A percentile compares a stretch with the other conserved stretches of the same genome.
Evolutionary conservation across 2,329 filamentous ascomycete genomes (phyloP).

Genomic region (Helminthosporium solani): DNA sequence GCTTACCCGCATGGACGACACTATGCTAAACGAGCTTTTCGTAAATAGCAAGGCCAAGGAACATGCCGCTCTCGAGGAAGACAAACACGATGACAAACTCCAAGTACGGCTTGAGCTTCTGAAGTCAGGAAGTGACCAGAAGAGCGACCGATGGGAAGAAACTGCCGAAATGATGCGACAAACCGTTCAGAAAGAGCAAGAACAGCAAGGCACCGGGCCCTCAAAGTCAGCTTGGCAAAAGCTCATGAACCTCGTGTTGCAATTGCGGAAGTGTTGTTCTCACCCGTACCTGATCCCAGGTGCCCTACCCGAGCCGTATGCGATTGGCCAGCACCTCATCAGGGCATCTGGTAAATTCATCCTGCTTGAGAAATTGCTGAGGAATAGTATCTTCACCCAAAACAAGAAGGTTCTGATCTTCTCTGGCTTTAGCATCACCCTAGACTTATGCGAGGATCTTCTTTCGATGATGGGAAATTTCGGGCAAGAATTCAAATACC

Average conservation of each 20-base stretch:
- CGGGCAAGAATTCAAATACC: slow-evolving; percentile 46
- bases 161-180: slow-evolving; percentile 94
- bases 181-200: slow-evolving; percentile 59
- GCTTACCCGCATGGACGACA: slow-evolving; percentile 55
- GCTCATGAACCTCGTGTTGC: slow-evolving; percentile 58
- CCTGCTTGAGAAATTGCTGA: slow-evolving; percentile 54
- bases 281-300: slow-evolving; percentile 56
- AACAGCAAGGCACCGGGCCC: slow-evolving; percentile 34
- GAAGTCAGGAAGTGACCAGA: slow-evolving; percentile 11
- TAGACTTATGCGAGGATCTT: slow-evolving; percentile 56
- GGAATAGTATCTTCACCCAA: slow-evolving; percentile 51
- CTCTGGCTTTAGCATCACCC: slow-evolving; percentile 54
- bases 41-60: slow-evolving; percentile 49
- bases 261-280: slow-evolving; percentile 57
- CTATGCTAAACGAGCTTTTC: slow-evolving; percentile 56
- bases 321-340: slow-evolving; percentile 50
- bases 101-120: slow-evolving; percentile 36
- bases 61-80: slow-evolving; percentile 39
- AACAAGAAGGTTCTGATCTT: slow-evolving; percentile 60
- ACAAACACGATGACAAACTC: slow-evolving; percentile 40
- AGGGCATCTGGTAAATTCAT: slow-evolving; percentile 59
- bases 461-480: slow-evolving; percentile 47
- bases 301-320: slow-evolving; percentile 50
- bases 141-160: slow-evolving; percentile 56
- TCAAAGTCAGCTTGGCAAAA: slow-evolving; percentile 48